These are phyloP conservation scores for Besnoitia besnoiti DNA, from an alignment of 169 alveolate species.

Conservation along the genomic window DNA sequence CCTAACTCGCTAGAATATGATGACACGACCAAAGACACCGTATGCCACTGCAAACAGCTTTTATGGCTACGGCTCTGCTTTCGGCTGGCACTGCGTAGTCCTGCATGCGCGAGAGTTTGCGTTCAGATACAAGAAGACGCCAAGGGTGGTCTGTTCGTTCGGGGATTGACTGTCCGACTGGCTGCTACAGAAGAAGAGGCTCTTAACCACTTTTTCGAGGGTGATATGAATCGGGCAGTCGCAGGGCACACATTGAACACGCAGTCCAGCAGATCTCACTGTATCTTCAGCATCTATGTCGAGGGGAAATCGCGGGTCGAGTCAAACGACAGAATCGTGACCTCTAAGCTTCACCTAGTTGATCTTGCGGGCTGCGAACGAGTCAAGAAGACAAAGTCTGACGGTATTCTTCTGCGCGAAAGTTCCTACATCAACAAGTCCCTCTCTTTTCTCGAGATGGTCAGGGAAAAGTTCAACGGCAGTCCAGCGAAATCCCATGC, in stretches of 20 bases:
- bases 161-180: conserved; percentile 68
- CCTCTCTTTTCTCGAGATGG: conserved; percentile 91
- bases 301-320: conserved; percentile 88
- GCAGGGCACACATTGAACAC: conserved; percentile 90
- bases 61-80: too few relatives aligned
- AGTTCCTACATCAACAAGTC: conserved; percentile 92
- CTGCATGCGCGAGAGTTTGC: not conserved
- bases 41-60: too few relatives aligned
- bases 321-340: conserved; percentile 53
- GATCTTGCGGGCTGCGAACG: conserved; percentile 96
- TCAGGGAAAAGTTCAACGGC: conserved; percentile 26
- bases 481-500: not conserved
- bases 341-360: conserved; percentile 88
- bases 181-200: conserved; percentile 87
- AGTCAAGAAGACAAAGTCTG: conserved; percentile 91
- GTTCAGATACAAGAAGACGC: conserved; percentile 52
- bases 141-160: conserved; percentile 51
- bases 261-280: conserved; percentile 90
- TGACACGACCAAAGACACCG: too few relatives aligned
- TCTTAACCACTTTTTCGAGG: conserved; percentile 84
- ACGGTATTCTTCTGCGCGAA: conserved; percentile 89
- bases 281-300: conserved; percentile 90
- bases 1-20: too few relatives aligned
- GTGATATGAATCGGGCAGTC: conserved; percentile 88
- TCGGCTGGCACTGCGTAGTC: not conserved